Evolutionary conservation across 352 stramenopile species (phyloP).

Genomic region (Globisporangium parvum): DNA sequence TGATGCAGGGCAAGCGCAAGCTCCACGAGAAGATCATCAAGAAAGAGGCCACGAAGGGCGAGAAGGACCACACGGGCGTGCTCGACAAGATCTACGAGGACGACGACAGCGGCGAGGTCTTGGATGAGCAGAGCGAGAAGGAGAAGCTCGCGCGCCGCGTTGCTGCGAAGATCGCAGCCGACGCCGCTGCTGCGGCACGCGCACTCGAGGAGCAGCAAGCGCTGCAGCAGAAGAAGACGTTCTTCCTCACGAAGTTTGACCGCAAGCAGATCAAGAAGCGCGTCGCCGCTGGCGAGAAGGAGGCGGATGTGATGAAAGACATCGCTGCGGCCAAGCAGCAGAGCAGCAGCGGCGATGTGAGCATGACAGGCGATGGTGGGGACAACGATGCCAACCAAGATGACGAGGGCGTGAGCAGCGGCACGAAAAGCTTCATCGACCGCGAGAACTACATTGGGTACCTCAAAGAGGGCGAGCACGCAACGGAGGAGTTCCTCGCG

Average conservation of each 20-base stretch:
- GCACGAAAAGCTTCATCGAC: conserved; percentile 58
- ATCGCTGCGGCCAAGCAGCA: conserved; percentile 36
- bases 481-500: conserved; percentile 66
- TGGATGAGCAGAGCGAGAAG: conserved; percentile 25
- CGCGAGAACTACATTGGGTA: conserved; percentile 84
- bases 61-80: conserved; percentile 18
- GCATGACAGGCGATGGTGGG: conserved; percentile 2
- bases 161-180: conserved; percentile 7
- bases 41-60: conserved; percentile 56
- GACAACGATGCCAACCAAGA: conserved; percentile 12
- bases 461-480: conserved; percentile 74
- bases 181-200: conserved; percentile 3
- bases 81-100: conserved; percentile 37
- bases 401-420: conserved; percentile 21
- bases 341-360: background rate
- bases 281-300: conserved; percentile 61
- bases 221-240: conserved; percentile 52
- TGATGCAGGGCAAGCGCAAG: conserved; percentile 87
- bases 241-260: conserved; percentile 92
- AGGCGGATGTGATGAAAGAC: conserved; percentile 68
- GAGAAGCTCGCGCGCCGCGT: conserved; percentile 10
- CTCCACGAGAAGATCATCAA: conserved; percentile 83
- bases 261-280: conserved; percentile 93
- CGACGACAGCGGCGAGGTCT: conserved; percentile 13
- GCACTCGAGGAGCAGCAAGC: conserved; percentile 6